Percentiles rank a stretch among this genome's conserved stretches.
These are phyloP conservation scores for Echites panduratus DNA, from an alignment of 257 asterid genomes.

Conservation along the genomic window DNA sequence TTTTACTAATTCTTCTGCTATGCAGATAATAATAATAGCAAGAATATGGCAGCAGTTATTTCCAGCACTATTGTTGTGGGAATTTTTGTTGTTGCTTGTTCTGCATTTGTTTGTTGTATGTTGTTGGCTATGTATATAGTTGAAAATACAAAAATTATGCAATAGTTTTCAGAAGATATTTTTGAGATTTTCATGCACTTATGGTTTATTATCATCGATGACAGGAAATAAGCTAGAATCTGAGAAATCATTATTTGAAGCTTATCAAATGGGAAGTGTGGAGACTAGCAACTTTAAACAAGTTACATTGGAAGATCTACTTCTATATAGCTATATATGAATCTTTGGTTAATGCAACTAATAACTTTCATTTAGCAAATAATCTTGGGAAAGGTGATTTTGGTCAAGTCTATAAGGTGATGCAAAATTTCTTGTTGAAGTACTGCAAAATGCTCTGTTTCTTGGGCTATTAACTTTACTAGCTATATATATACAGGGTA, in stretches of 20 bases:
- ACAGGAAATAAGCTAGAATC: conserved; percentile 9
- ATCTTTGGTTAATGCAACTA: conserved; percentile 40
- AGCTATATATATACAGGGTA: conserved; percentile 14
- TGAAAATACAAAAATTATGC: conserved; percentile 17
- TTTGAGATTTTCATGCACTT: not conserved
- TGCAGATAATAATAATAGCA: conserved; percentile 31
- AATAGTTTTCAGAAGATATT: not conserved
- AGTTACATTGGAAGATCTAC: conserved; percentile 12
- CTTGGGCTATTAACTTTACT: not conserved
- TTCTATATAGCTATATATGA: conserved; percentile 16
- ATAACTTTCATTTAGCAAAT: conserved; percentile 45
- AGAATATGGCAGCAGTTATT: conserved; percentile 18
- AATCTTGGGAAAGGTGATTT: no score
- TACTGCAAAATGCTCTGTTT: not conserved
- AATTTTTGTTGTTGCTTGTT: conserved; percentile 9
- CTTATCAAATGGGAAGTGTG: not conserved
- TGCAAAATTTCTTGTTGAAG: not conserved
- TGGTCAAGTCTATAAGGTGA: conserved; percentile 67
- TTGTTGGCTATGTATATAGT: conserved; percentile 38
- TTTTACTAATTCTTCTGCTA: conserved; percentile 8
- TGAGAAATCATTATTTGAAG: conserved; percentile 1
- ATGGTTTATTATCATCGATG: not conserved
- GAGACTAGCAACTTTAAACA: not conserved
- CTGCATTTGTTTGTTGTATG: conserved; percentile 30
- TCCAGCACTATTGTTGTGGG: conserved; percentile 25